Percentiles rank a stretch among this genome's conserved stretches.
These are phyloP conservation scores for Aspergillus affinis DNA, from an alignment of 495 filamentous ascomycete genomes.

Conservation along the genomic window DNA sequence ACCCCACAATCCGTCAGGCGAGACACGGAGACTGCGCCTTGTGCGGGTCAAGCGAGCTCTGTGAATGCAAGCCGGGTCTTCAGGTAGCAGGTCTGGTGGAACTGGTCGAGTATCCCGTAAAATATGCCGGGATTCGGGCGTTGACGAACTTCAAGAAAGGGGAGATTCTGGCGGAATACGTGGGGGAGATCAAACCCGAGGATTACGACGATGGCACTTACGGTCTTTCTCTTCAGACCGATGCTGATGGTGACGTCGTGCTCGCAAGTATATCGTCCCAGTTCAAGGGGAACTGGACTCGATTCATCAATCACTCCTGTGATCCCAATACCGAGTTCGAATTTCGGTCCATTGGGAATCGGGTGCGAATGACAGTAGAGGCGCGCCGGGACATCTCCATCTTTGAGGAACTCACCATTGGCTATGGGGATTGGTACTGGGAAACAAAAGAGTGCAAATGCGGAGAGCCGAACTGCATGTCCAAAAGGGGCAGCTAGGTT, in stretches of 20 bases:
- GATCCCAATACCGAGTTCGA: conserved; percentile 43
- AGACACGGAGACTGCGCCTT: conserved; percentile 16
- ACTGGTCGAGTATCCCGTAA: conserved; percentile 29
- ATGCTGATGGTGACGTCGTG: not conserved
- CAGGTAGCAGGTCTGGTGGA: conserved; percentile 30
- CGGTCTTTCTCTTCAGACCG: not conserved
- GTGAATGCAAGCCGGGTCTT: conserved; percentile 19
- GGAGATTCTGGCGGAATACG: conserved; percentile 32
- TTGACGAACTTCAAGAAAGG: conserved; percentile 27
- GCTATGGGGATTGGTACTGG: conserved; percentile 37
- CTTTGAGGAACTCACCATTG: conserved; percentile 35
- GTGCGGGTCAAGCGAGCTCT: conserved; percentile 16
- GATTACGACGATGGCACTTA: not conserved
- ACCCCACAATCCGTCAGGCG: not conserved
- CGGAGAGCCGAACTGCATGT: conserved; percentile 4
- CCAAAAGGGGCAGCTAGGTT: too few relatives aligned
- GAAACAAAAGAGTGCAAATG: conserved; percentile 14
- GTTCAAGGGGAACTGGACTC: conserved; percentile 50
- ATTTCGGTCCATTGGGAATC: conserved; percentile 23
- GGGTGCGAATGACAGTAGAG: conserved; percentile 20
- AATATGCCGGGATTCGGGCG: conserved; percentile 35
- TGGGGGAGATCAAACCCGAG: conserved; percentile 28
- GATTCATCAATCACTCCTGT: conserved; percentile 77
- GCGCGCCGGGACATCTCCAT: conserved; percentile 27
- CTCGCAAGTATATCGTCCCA: conserved; percentile 6